Evolutionary conservation across 768 basidiomycete species (phyloP), one percentile per base, ranked within the genome.

Genomic region (Collybiopsis luxurians): DNA sequence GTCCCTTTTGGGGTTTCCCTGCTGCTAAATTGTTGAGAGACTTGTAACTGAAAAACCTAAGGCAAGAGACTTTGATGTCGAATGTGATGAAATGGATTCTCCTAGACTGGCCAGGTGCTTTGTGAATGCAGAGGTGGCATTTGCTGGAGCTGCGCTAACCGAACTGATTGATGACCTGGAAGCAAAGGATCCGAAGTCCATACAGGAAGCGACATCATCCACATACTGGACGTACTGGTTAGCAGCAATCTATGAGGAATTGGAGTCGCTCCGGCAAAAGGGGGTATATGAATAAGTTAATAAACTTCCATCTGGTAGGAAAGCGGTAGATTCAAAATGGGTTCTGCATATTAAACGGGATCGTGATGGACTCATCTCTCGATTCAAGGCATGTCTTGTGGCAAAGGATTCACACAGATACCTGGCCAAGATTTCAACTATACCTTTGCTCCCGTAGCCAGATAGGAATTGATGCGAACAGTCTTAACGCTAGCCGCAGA

Each of bases 401-500:
- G n/a, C n/a, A n/a, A n/a, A n/a, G n/a, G n/a, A n/a, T n/a, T n/a
- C n/a, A n/a, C n/a, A n/a, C n/a, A n/a, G n/a, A n/a, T n/a, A n/a
- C n/a, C n/a, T n/a, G n/a, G n/a, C n/a, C n/a, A n/a, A n/a, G n/a
- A n/a, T n/a, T n/a, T n/a, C n/a, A n/a, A n/a, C n/a, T n/a, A n/a
- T n/a, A n/a, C n/a, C n/a, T n/a, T n/a, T n/a, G n/a, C n/a, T n/a
- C n/a, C n/a, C n/a, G n/a, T n/a, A n/a, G n/a, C n/a, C n/a, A n/a
- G n/a, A n/a, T n/a, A n/a, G n/a, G n/a, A n/a, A n/a, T n/a, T n/a
- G n/a, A 58, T 60, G 40, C 57, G 43, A 3, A 26, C 45, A 11
- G 15, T 58, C 23, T 58, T 74, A 13, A 64, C 71, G 2, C 24
- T 73, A 3, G 58, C 70, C 1, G 70, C 71, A 0, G 4, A 24